phyloP scores from a whole-genome alignment of 2,329 filamentous ascomycete genomes.

The Aspergillus jensenii region DNA sequence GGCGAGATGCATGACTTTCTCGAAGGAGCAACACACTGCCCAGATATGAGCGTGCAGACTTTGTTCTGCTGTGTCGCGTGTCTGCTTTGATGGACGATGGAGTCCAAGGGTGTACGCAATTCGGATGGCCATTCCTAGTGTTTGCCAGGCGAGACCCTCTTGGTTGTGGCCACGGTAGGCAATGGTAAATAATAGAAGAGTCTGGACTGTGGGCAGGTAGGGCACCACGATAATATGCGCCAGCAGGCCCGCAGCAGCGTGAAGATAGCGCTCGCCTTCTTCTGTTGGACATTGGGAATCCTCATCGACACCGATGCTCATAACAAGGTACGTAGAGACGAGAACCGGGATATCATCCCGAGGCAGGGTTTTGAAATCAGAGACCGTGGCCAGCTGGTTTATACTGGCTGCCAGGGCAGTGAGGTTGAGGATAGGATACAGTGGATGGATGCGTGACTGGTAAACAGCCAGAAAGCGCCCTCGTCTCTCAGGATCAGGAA shows the following conservation, averaged over 20 bases:
- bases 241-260: conserved; percentile 12
- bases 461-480: conserved; percentile 3
- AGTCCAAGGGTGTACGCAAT: conserved; percentile 17
- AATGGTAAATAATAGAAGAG: conserved; percentile 12
- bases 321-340: conserved; percentile 9
- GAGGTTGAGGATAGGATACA: conserved; percentile 10
- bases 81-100: conserved; percentile 2
- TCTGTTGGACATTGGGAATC: conserved; percentile 6
- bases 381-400: not conserved
- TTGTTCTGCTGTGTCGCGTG: not conserved
- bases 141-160: conserved; percentile 17
- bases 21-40: conserved; percentile 14
- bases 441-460: conserved; percentile 6
- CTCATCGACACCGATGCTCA: conserved; percentile 15
- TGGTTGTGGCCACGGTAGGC: conserved; percentile 13
- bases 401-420: not conserved
- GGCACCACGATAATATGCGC: conserved; percentile 13
- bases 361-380: not conserved
- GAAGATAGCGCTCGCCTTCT: conserved; percentile 12
- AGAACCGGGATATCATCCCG: not conserved
- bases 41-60: conserved; percentile 6
- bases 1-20: conserved; percentile 16
- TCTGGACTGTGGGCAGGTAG: conserved; percentile 15
- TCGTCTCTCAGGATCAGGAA: conserved; percentile 2
- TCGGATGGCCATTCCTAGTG: conserved; percentile 14